Evolutionary conservation across 176 grass and related monocot genomes (phyloP), one percentile per base, ranked within the genome.

Genomic region (Cenchrus americanus): DNA sequence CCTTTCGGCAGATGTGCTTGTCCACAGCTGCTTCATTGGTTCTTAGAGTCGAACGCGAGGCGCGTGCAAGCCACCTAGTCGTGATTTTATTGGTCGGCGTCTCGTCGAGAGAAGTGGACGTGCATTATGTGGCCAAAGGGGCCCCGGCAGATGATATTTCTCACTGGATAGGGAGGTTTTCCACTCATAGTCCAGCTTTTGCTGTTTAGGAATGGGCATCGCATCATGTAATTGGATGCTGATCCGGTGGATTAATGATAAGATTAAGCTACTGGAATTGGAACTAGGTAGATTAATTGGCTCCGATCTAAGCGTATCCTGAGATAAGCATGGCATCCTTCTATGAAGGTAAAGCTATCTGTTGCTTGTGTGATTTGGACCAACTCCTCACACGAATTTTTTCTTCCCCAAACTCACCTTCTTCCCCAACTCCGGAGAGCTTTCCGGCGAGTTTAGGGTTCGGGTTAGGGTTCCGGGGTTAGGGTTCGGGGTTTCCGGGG

Each of bases 21-120:
- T 58, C 58, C 66, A 10, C 2, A 66, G 80, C 74, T 7, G 63
- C 63, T 26, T 49, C 69, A 3, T 37, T 37, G 3, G 34, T 37
- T 37, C 34, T 37, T 5, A 50, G 73, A 72, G 79, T 82, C 79
- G 26, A 90, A 78, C 76, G 88, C 58, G 64, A 44, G 4, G 34
- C 64, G 37, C 10, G 72, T 78, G 83, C 78, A 72, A 73, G 70
- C 71, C 71, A 83, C 71, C 72, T 66, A 82, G 73, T 73, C 66
- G 52, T 46, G 53, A 63, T 23, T 48, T 57, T 57, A 79, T 51
- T 73, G 72, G 66, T 72, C 79, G 66, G 83, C 83, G 40, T 86
- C 84, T 13, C 50, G 79, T 66, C 73, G 8, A 55, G 84, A 86
- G 84, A 86, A 61, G 68, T 79, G 84, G 88, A 90, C 80, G 84